Evolutionary conservation across 2,329 filamentous ascomycete species (phyloP).

Genomic region (Harringtonia aguacate): DNA sequence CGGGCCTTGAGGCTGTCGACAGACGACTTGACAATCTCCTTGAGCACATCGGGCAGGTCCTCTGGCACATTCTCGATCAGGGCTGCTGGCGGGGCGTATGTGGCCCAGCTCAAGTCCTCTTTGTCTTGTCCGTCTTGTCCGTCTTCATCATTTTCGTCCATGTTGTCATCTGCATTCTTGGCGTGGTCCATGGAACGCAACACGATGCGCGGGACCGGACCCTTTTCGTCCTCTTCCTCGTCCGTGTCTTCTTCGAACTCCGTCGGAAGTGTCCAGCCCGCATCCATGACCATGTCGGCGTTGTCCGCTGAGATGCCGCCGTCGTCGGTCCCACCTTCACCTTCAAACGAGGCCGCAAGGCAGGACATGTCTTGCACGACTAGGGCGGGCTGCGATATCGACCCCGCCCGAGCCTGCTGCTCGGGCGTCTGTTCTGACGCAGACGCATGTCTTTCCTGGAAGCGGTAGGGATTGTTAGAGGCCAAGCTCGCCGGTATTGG

Average conservation of each 20-base stretch:
- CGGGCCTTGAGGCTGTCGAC: constrained; percentile 32
- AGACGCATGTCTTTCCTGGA: too few relatives aligned
- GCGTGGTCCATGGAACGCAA: too few relatives aligned
- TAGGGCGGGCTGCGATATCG: too few relatives aligned
- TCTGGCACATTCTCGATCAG: constrained; percentile 25
- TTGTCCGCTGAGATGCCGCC: background rate
- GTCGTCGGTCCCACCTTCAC: too few relatives aligned
- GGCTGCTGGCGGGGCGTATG: constrained; percentile 33
- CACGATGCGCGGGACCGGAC: constrained; percentile 12
- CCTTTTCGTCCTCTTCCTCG: constrained; percentile 13
- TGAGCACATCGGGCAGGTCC: constrained; percentile 27
- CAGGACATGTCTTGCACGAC: too few relatives aligned
- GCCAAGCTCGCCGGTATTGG: too few relatives aligned
- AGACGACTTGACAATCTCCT: constrained; percentile 30
- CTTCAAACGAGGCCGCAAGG: too few relatives aligned
- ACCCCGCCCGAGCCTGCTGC: too few relatives aligned
- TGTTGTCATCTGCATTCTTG: background rate
- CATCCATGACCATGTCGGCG: background rate
- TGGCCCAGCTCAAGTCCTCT: constrained; percentile 23
- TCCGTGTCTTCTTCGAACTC: background rate
- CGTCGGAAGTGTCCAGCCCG: background rate
- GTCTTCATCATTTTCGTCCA: constrained; percentile 14
- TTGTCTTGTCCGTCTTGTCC: background rate
- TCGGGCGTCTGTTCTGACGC: too few relatives aligned
- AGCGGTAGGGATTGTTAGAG: too few relatives aligned